Conservation (phyloP, 805 yeast genomes). For the Ogataea ramenticola region DNA sequence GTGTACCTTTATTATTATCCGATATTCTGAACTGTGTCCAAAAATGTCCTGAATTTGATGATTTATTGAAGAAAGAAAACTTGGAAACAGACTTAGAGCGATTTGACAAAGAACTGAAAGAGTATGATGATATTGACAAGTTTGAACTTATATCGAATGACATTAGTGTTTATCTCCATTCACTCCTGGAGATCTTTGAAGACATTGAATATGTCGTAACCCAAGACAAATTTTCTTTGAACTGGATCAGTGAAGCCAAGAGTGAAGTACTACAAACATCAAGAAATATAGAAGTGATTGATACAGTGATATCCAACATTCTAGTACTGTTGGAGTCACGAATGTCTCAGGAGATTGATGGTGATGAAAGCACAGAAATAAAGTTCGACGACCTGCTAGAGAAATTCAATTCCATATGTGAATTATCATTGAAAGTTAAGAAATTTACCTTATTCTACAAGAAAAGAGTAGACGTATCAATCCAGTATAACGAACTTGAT, state of each 20-base stretch:
- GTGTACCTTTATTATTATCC: background rate
- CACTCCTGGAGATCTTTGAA: slow-evolving; percentile 1
- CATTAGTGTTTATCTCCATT: background rate
- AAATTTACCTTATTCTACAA: slow-evolving; percentile 22
- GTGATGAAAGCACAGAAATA: slow-evolving; percentile 6
- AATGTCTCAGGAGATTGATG: slow-evolving; percentile 3
- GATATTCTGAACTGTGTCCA: background rate
- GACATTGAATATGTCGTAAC: slow-evolving; percentile 4
- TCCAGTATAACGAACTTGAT: slow-evolving; percentile 38
- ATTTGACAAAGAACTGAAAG: background rate
- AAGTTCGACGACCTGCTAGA: slow-evolving; percentile 17
- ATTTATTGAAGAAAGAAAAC: background rate
- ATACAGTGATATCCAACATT: slow-evolving; percentile 26
- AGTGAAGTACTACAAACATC: slow-evolving; percentile 24
- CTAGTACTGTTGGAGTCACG: slow-evolving; percentile 28
- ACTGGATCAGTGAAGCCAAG: slow-evolving; percentile 29
- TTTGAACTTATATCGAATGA: background rate
- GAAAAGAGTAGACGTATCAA: slow-evolving; percentile 29
- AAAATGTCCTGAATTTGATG: background rate
- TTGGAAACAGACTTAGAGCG: background rate
- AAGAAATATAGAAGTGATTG: slow-evolving; percentile 26
- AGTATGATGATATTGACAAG: background rate
- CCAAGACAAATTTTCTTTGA: slow-evolving; percentile 3
- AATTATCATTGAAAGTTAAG: slow-evolving; percentile 19
- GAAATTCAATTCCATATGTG: slow-evolving; percentile 26